phyloP scores from a whole-genome alignment of 371 early-diverging fungal genomes.

The Apophysomyces elegans region DNA sequence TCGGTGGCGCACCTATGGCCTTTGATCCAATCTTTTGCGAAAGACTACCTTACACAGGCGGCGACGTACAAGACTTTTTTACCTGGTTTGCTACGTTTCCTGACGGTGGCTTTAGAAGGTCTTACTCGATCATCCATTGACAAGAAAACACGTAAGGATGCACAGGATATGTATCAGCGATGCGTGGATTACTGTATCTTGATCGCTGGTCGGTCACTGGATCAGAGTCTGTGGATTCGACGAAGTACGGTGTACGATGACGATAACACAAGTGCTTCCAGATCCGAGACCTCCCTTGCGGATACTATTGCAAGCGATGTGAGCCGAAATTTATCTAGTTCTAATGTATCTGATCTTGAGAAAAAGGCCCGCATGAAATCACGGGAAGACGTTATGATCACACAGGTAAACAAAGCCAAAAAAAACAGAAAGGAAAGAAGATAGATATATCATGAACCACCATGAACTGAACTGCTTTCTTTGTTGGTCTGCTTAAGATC shows the following conservation, averaged over 20 bases:
- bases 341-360: conserved; percentile 53
- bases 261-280: conserved; percentile 28
- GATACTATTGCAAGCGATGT: conserved; percentile 25
- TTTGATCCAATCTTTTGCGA: conserved; percentile 62
- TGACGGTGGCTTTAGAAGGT: conserved; percentile 63
- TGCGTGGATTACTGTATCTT: conserved; percentile 79
- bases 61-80: conserved; percentile 66
- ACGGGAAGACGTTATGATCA: conserved; percentile 55
- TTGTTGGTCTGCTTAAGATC: neutral
- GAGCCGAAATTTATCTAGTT: conserved; percentile 39
- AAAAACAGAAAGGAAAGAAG: neutral
- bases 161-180: conserved; percentile 71
- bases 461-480: conserved; percentile 33
- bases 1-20: conserved; percentile 68
- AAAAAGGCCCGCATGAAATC: conserved; percentile 52
- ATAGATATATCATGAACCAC: conserved; percentile 22
- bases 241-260: conserved; percentile 50
- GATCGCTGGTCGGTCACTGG: conserved; percentile 78
- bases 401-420: conserved; percentile 31
- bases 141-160: conserved; percentile 66
- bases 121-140: conserved; percentile 65
- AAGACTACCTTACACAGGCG: conserved; percentile 70
- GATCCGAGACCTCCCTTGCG: conserved; percentile 19
- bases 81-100: conserved; percentile 54
- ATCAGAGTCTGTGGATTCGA: conserved; percentile 76